A percentile compares a stretch with the other conserved stretches of the same genome.
Evolutionary conservation across 805 yeast species (phyloP).

Genomic region (Pichia rugopelliculosa): DNA sequence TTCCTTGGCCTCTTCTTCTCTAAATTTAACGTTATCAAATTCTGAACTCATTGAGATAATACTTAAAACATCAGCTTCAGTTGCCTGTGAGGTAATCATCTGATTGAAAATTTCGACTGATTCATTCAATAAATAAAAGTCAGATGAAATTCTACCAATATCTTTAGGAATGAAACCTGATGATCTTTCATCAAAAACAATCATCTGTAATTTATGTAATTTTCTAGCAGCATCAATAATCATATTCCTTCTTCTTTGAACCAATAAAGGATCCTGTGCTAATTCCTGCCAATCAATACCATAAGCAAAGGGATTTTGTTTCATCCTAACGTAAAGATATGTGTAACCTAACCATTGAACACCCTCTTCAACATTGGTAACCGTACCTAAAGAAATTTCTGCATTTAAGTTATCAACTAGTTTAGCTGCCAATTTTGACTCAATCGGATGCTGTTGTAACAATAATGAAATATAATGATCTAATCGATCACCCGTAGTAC

Average conservation of each 20-base stretch:
- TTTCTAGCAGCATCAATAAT: conserved; percentile 72
- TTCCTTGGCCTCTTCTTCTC: conserved; percentile 83
- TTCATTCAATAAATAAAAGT: conserved; percentile 78
- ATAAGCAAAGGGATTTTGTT: conserved; percentile 85
- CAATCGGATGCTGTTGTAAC: conserved; percentile 95
- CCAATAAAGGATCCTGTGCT: conserved; percentile 72
- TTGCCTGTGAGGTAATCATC: conserved; percentile 73
- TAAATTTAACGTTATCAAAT: conserved; percentile 79
- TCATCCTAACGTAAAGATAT: conserved; percentile 88
- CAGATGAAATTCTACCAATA: conserved; percentile 90
- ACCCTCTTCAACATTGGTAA: conserved; percentile 89
- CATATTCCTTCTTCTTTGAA: conserved; percentile 67
- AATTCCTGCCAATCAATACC: conserved; percentile 87
- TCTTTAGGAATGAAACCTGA: conserved; percentile 79
- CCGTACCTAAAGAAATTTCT: conserved; percentile 91
- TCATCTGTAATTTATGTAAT: conserved; percentile 86
- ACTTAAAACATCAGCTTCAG: conserved; percentile 86
- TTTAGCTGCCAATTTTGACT: conserved; percentile 69
- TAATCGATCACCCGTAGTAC: conserved; percentile 73
- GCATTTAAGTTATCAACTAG: conserved; percentile 92
- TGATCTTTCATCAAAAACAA: conserved; percentile 79
- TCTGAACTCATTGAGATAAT: conserved; percentile 90
- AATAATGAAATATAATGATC: conserved; percentile 85
- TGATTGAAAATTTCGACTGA: conserved; percentile 86
- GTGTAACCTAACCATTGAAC: conserved; percentile 98